Conservation (phyloP, 2,329 filamentous ascomycete species). For the Stachybotrys chartarum region DNA sequence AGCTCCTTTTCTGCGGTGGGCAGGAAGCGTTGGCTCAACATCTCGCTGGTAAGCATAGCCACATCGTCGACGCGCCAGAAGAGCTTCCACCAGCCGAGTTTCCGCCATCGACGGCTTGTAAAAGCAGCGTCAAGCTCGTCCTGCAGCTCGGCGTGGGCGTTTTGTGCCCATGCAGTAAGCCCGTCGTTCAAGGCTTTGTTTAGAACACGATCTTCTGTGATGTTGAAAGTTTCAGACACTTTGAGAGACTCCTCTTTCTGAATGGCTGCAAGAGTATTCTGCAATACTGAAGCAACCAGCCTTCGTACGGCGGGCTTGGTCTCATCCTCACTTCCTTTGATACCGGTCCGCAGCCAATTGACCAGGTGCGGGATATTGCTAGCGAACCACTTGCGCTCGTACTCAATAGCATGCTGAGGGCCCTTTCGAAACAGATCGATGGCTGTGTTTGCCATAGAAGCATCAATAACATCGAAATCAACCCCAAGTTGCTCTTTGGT, state of each 20-base stretch:
- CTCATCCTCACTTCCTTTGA: slow-evolving; percentile 28
- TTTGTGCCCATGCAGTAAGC: slow-evolving; percentile 68
- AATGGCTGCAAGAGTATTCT: slow-evolving; percentile 44
- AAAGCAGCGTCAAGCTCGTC: slow-evolving; percentile 74
- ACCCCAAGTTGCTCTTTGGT: slow-evolving; percentile 25
- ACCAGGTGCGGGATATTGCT: slow-evolving; percentile 61
- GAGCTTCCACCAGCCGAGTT: slow-evolving; percentile 87
- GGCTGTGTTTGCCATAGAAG: slow-evolving; percentile 53
- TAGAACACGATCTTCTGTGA: slow-evolving; percentile 26
- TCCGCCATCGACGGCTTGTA: slow-evolving; percentile 66
- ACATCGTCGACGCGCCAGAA: slow-evolving; percentile 95
- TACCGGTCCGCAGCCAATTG: slow-evolving; percentile 55
- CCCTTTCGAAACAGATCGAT: slow-evolving; percentile 62
- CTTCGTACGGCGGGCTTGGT: slow-evolving; percentile 61
- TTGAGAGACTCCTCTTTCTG: slow-evolving; percentile 37
- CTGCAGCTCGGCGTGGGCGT: slow-evolving; percentile 76
- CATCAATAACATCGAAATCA: slow-evolving; percentile 54
- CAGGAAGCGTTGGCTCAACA: slow-evolving; percentile 71
- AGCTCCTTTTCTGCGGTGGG: slow-evolving; percentile 69
- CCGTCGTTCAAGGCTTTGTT: slow-evolving; percentile 42
- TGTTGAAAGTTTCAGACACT: slow-evolving; percentile 22
- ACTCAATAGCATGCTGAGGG: slow-evolving; percentile 61
- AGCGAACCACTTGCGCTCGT: slow-evolving; percentile 66
- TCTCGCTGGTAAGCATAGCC: slow-evolving; percentile 70
- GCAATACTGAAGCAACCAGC: slow-evolving; percentile 61